Evolutionary conservation across 495 filamentous ascomycete species (phyloP).

Genomic region (Annulohypoxylon maeteangense): DNA sequence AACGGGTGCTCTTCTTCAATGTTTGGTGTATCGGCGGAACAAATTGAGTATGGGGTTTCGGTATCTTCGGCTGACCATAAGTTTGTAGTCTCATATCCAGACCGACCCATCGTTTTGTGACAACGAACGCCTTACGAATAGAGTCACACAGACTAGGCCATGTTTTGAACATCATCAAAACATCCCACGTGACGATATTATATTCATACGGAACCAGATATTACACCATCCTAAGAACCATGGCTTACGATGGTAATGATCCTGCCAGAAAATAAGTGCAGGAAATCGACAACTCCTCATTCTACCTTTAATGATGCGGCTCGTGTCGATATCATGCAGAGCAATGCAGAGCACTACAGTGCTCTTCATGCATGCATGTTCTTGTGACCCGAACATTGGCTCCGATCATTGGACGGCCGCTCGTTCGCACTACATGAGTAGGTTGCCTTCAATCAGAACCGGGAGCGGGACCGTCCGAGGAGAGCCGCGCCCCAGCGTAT

Average conservation of each 20-base stretch:
- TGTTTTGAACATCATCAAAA: constrained; percentile 17
- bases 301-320: constrained; percentile 24
- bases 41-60: constrained; percentile 38
- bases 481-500: constrained; percentile 25
- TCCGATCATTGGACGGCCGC: constrained; percentile 28
- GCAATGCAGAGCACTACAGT: constrained; percentile 36
- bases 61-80: constrained; percentile 29
- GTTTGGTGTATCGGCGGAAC: constrained; percentile 36
- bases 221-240: not conserved
- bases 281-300: not conserved
- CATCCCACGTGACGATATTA: constrained; percentile 9
- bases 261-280: not conserved
- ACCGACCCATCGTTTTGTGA: constrained; percentile 38
- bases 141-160: constrained; percentile 14
- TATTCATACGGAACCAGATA: not conserved
- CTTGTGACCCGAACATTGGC: constrained; percentile 34
- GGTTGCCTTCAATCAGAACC: constrained; percentile 35
- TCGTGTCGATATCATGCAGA: too few relatives aligned
- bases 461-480: constrained; percentile 3
- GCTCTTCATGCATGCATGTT: constrained; percentile 35
- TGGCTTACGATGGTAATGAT: not conserved
- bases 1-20: constrained; percentile 38
- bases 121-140: constrained; percentile 6
- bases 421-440: constrained; percentile 33
- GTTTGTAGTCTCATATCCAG: constrained; percentile 39